Base-by-base conservation (phyloP, 257 asterid genomes). In the Datura wrightii region DNA sequence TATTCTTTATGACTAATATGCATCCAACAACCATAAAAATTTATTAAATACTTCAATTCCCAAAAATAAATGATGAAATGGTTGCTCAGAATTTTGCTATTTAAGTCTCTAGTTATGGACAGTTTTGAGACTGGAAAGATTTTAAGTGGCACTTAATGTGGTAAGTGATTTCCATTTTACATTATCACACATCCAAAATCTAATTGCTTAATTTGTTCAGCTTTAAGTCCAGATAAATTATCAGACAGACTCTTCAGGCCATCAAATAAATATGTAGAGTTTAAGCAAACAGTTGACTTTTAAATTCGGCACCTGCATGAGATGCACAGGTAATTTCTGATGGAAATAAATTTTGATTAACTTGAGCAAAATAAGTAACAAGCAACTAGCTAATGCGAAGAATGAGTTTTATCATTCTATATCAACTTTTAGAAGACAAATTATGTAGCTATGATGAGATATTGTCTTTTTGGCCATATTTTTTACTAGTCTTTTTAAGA, bases 321-420 rank as follows among this genome's bases (percentile, higher is more conserved):
- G 36, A 70, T 70, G 79, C 79, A 71, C 37, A 42, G 79, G 79
- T 42, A 71, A 71, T 71, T 66, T 71, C 79, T 71, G 55, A 70
- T 19, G 54, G 16, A 71, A 70, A 71, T 10, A 44, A 71, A n/a
- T 42, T 42, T 44, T 71, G 54, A 71, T 71, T 9, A n/a, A 42
- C 39, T 42, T n/a, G 11, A 71, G 18, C 5, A 71, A 71, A 71
- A 71, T 71, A 71, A 44, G 56, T 18, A 42, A 24, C 14, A n/a
- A 71, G 36, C 53, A n/a, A 71, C 79, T 5, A 44, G 79, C 16
- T 44, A 71, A 10, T 9, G 5, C 18, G 46, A 44, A 46, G 39
- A 46, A 72, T 72, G 58, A 72, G 80, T 10, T 72, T 44, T 24
- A n/a, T 44, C 56, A 72, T 44, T 42, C 58, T 72, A 24, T 46